phyloP scores from a whole-genome alignment of 345 rosid genomes.

The Melaleuca quinquenervia region DNA sequence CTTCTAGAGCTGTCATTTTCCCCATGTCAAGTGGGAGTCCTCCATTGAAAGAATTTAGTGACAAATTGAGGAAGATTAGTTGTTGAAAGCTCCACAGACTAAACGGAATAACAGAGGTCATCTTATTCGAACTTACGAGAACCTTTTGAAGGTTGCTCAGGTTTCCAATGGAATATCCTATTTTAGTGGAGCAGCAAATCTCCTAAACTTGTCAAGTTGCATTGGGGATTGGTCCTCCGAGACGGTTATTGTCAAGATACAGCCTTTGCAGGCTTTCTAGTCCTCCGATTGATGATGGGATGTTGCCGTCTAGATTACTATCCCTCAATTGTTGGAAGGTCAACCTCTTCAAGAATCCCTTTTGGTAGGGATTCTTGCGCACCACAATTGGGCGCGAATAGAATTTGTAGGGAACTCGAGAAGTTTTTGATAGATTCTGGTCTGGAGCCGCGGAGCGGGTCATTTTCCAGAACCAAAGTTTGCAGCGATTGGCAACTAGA shows the following conservation, averaged over 20 bases:
- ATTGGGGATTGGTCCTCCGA: background rate
- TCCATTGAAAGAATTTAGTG: background rate
- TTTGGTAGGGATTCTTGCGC: too few species aligned
- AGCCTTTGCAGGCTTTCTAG: background rate
- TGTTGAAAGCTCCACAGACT: background rate
- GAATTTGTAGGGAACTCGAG: background rate
- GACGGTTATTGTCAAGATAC: background rate
- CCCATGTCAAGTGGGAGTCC: background rate
- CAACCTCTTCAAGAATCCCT: background rate
- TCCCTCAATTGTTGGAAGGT: fast-evolving
- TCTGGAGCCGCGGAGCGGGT: background rate
- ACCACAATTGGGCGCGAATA: background rate
- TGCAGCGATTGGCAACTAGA: background rate
- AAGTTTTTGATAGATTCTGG: background rate
- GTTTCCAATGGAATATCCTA: background rate
- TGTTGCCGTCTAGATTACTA: background rate
- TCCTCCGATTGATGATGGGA: background rate
- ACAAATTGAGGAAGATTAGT: background rate
- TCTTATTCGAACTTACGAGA: background rate
- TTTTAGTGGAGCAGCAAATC: background rate
- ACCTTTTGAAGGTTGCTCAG: background rate
- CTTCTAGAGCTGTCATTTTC: background rate
- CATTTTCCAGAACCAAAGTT: background rate
- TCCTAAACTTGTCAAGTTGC: background rate
- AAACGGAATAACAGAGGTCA: background rate